Base-by-base conservation (phyloP, 2,329 filamentous ascomycete genomes). In the Epichloe sp. region DNA sequence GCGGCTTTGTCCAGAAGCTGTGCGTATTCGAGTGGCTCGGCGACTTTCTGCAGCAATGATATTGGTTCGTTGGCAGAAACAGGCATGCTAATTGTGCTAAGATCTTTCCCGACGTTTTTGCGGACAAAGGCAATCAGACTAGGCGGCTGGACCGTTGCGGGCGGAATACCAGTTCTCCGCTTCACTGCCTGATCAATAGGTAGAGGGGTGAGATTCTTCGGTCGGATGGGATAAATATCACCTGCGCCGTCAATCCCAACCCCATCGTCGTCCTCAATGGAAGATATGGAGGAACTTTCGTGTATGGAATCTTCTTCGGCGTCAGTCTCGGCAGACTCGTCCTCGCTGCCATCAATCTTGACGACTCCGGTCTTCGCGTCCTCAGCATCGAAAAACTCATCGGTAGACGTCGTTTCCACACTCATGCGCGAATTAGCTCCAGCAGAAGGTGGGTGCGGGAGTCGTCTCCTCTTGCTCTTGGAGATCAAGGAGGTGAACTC, bases 321-420 rank as follows among this genome's bases (percentile, higher is more conserved):
- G n/a, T 56, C 55, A 14, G 52, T 55, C 42, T 53, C 50, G 11
- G 55, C 43, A 17, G 52, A 57, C 54, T 86, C 85, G 48, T 84
- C 82, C 47, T 86, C 86, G 61, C 81, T 87, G 44, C 78, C 80
- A 53, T 73, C 68, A 49, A 96, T 91, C 47, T 83, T 83, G 55
- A 95, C 73, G 8, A 95, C 74, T 50, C 86, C 82, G 7, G 83
- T 82, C 15, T 71, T 71, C 23, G 68, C 72, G 58, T 79, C 78
- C 60, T 85, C 82, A 1, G 93, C 93, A 64, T 98, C 93, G 60
- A 96, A 98, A 97, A 97, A 98, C 63, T 97, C 91, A 52, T 95
- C 87, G 2, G 86, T 85, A 21, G 78, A 77, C 4, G 83, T 76
- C 0, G 89, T 95, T 55, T 95, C 90, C 50, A 94, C 79, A 61